phyloP scores from a whole-genome alignment of 129 eudicot species.

The Rutidosis leptorrhynchoides region DNA sequence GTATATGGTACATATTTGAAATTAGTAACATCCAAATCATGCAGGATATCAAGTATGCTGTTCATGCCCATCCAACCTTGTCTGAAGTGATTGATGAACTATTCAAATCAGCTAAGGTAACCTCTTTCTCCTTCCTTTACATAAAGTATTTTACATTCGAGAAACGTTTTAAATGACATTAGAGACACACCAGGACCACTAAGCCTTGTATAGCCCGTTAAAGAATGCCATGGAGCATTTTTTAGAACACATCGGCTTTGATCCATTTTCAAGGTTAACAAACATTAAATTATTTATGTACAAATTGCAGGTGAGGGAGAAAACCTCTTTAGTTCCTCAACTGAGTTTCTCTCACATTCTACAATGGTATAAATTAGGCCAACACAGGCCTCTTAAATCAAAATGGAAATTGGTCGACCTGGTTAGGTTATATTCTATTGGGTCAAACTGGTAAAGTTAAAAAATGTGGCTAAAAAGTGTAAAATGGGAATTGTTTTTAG shows the following conservation, averaged over 20 bases:
- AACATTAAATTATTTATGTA: conserved; percentile 42
- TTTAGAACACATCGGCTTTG: neutral
- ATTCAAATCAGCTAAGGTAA: conserved; percentile 95
- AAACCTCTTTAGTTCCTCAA: conserved; percentile 55
- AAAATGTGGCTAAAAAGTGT: neutral
- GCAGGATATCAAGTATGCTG: conserved; percentile 85
- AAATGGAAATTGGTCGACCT: neutral
- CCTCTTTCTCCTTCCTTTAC: conserved; percentile 27
- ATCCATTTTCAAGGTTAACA: conserved; percentile 26
- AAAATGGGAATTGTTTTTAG: neutral
- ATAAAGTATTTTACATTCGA: conserved; percentile 1
- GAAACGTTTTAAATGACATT: neutral
- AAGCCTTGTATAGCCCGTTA: neutral
- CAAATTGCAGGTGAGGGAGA: conserved; percentile 61
- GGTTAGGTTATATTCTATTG: neutral
- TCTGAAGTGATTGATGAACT: conserved; percentile 97
- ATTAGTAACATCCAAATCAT: conserved; percentile 16
- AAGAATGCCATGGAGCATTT: conserved; percentile 1
- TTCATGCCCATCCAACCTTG: conserved; percentile 97
- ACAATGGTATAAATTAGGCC: conserved; percentile 50
- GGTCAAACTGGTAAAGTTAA: conserved; percentile 10
- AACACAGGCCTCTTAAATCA: conserved; percentile 8
- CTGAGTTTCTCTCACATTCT: conserved; percentile 54
- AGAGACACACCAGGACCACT: neutral
- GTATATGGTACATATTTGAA: neutral